phyloP scores from a whole-genome alignment of 1,139 yeast species.

The Geotrichum klebahnii region DNA sequence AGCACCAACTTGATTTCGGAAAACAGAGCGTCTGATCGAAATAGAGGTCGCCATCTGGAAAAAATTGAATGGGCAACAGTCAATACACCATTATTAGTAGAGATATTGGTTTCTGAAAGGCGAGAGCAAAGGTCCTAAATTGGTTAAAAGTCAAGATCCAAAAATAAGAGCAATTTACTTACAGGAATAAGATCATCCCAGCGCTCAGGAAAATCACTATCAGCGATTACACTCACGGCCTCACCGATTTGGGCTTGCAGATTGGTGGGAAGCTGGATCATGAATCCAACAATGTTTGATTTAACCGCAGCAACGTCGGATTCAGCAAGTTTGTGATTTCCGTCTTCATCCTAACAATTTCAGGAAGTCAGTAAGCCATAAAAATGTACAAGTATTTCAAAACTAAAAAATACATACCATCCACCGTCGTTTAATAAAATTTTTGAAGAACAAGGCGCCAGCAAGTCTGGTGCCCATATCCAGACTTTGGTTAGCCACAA shows the following conservation, averaged over 20 bases:
- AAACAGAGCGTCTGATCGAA: slow-evolving; percentile 85
- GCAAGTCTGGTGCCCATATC: slow-evolving; percentile 68
- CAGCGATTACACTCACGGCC: slow-evolving; percentile 87
- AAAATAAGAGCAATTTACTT: slow-evolving; percentile 13
- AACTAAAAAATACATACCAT: slow-evolving; percentile 36
- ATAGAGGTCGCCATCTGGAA: slow-evolving; percentile 93
- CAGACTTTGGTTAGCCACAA: slow-evolving; percentile 62
- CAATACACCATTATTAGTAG: slow-evolving; percentile 77
- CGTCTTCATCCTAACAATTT: slow-evolving; percentile 62
- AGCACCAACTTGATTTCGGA: slow-evolving; percentile 83
- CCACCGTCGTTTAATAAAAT: slow-evolving; percentile 81
- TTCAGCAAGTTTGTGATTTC: slow-evolving; percentile 60
- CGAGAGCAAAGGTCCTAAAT: slow-evolving; percentile 50
- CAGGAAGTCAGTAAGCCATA: no score
- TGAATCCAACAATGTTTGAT: slow-evolving; percentile 68
- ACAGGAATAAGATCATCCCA: slow-evolving; percentile 80
- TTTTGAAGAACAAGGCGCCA: slow-evolving; percentile 86
- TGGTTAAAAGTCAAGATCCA: background rate
- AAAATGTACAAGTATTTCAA: background rate
- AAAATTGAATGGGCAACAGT: slow-evolving; percentile 93
- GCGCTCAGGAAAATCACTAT: slow-evolving; percentile 86
- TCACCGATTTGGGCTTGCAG: slow-evolving; percentile 92
- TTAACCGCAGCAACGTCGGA: slow-evolving; percentile 69
- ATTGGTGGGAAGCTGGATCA: slow-evolving; percentile 73
- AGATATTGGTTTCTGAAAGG: slow-evolving; percentile 61